Evolutionary conservation across 768 basidiomycete species (phyloP).

Genomic region (Mycena metata): DNA sequence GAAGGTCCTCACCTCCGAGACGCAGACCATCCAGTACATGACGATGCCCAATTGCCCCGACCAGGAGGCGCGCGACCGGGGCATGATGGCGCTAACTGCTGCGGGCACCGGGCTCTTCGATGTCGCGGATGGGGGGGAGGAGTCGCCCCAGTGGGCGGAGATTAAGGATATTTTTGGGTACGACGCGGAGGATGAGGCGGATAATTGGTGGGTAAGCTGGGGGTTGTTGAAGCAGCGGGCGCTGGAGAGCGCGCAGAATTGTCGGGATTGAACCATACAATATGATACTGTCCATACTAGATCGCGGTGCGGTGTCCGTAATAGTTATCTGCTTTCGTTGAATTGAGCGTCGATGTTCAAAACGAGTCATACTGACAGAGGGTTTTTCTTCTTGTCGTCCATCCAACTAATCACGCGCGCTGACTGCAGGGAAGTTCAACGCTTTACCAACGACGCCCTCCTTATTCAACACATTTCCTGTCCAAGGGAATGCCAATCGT

Average conservation of each 20-base stretch:
- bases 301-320: no score
- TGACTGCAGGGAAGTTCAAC: no score
- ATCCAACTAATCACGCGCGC: no score
- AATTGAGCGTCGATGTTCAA: no score
- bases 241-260: conserved; percentile 24
- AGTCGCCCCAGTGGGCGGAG: conserved; percentile 59
- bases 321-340: no score
- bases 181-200: conserved; percentile 69
- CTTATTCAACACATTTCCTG: no score
- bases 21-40: conserved; percentile 59
- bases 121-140: conserved; percentile 40
- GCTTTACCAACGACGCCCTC: no score
- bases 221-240: conserved; percentile 59
- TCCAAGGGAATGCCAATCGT: no score
- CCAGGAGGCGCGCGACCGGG: conserved; percentile 57
- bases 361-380: no score
- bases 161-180: conserved; percentile 65
- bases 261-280: no score
- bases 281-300: no score
- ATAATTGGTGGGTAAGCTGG: conserved; percentile 73
- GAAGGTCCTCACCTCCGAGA: conserved; percentile 57
- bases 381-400: no score
- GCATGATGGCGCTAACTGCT: neutral
- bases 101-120: conserved; percentile 20
- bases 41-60: conserved; percentile 58